Base-by-base conservation (phyloP, 1,284 basidiomycete species). In the Pseudomicrostroma phylloplanum region DNA sequence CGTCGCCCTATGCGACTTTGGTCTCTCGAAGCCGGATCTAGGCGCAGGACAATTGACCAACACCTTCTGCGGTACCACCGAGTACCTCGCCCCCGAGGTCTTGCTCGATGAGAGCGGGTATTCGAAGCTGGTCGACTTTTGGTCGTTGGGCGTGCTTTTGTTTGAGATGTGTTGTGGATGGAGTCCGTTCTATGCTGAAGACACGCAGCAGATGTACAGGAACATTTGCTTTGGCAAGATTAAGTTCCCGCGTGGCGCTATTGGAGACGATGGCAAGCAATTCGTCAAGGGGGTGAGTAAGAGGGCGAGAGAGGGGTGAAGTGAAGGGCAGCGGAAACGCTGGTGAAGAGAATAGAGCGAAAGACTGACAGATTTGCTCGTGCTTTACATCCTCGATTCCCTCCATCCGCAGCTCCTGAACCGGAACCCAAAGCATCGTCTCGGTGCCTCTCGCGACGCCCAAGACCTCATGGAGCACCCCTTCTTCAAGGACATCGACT, bases 201-300 rank as follows among this genome's bases (percentile, higher is more conserved):
- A 98, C 79, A 97, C 92, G 17, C 94, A 99, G 80, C 91, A 96
- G 81, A 99, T 99, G 96, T 99, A 99, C 84, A 92, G 92, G 85
- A 90, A 94, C 83, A 98, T 99, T 72, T 97, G 92, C 58, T 82
- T 81, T 80, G 96, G 96, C 69, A 98, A 97, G 85, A 97, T 99
- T 80, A 86, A 94, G 67, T 98, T 98, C 83, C 96, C 96, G 30
- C 89, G 92, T 74, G 92, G 90, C 60, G 93, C 96, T 39, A 97
- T 98, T 73, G 88, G 89, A 65, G 96, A 98, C 73, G 93, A 97
- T 63, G 96, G 96, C 60, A 99, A 99, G 83, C 90, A 96, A 81
- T 99, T 99, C 72, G 96, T 99, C 77, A 98, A 98, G 81, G 92
- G 92, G 64, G 30, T 36, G 30, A 36, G 30, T 3, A 36, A 36